Conservation (phyloP, 106 monocot genomes). For the Posidonia australis region DNA sequence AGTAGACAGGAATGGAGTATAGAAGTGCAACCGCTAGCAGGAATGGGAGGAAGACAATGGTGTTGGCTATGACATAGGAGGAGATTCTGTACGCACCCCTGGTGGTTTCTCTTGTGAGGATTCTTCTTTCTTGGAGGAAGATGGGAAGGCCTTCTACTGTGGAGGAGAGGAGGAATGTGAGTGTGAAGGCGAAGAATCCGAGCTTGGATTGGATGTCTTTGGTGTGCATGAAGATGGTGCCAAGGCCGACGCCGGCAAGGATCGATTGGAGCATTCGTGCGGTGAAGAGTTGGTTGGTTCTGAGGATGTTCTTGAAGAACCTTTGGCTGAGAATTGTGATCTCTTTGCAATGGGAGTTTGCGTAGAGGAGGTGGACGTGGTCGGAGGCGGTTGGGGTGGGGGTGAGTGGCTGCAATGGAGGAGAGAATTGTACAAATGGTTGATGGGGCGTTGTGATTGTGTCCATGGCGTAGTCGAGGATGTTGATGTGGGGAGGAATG, state of each 20-base stretch:
- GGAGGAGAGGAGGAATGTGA: conserved; percentile 82
- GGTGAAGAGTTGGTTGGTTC: conserved; percentile 63
- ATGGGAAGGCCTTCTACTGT: conserved; percentile 76
- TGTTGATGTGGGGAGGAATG: conserved; percentile 69
- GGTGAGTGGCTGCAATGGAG: background rate
- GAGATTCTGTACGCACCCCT: conserved; percentile 81
- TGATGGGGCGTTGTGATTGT: background rate
- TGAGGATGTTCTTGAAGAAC: conserved; percentile 54
- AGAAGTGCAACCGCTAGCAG: conserved; percentile 46
- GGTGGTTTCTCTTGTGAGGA: conserved; percentile 54
- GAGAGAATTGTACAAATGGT: too few species aligned
- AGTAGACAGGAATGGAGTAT: conserved; percentile 71
- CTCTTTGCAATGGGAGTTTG: conserved; percentile 44
- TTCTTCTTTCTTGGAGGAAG: conserved; percentile 67
- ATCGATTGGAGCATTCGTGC: conserved; percentile 58
- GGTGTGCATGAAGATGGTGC: conserved; percentile 61
- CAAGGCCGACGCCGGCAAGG: conserved; percentile 47
- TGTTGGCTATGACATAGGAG: conserved; percentile 66
- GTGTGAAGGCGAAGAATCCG: conserved; percentile 85
- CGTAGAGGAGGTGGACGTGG: conserved; percentile 20
- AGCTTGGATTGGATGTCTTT: conserved; percentile 39
- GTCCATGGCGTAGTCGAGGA: conserved; percentile 86
- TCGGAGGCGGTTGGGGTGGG: background rate
- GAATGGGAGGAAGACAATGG: conserved; percentile 57
- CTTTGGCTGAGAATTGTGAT: conserved; percentile 41